These are phyloP conservation scores for Casuarina equisetifolia DNA, from an alignment of 306 rosid genomes.

Conservation along the genomic window DNA sequence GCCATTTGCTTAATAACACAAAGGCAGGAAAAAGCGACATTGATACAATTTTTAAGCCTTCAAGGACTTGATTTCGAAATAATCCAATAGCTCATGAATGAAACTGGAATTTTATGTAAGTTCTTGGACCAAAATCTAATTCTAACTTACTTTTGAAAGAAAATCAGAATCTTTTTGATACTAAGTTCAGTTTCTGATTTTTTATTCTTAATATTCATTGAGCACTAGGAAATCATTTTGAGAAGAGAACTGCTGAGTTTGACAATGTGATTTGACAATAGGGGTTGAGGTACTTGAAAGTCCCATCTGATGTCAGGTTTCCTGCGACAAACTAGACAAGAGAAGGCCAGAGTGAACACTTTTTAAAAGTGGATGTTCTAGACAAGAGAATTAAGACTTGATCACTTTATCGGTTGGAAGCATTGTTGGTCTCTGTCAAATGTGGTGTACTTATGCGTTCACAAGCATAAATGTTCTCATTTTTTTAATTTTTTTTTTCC, in stretches of 20 bases:
- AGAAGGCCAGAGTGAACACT: neutral
- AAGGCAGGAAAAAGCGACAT: neutral
- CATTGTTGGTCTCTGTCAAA: neutral
- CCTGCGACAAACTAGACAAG: neutral
- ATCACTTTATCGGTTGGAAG: neutral
- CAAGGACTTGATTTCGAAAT: neutral
- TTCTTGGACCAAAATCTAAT: too few species aligned
- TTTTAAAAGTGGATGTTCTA: neutral
- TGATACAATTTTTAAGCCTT: neutral
- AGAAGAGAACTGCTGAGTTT: neutral
- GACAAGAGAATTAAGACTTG: neutral
- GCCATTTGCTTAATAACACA: neutral
- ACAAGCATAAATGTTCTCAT: neutral
- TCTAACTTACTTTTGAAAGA: too few species aligned
- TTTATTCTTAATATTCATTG: neutral
- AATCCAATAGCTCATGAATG: too few species aligned
- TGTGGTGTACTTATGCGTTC: neutral
- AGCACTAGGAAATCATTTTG: neutral
- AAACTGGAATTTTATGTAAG: too few species aligned
- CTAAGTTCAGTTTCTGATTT: neutral
- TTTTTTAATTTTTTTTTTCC: neutral
- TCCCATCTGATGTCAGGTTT: neutral
- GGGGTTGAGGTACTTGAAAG: neutral
- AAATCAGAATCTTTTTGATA: neutral
- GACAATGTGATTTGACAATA: neutral